Conservation (phyloP, 345 rosid genomes). For the Aurinia saxatilis region DNA sequence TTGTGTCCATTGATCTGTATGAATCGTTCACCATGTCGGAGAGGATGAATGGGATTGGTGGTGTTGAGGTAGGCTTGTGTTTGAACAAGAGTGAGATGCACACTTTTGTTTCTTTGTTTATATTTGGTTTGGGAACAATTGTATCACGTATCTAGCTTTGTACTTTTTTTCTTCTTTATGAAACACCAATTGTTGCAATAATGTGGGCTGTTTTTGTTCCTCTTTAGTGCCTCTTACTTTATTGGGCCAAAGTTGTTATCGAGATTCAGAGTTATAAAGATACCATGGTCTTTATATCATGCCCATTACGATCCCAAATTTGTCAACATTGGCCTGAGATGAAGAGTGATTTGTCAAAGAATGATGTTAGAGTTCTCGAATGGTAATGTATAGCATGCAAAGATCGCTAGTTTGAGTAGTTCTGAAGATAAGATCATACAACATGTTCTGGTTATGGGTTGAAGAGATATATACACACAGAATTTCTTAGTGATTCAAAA, state of each 20-base stretch:
- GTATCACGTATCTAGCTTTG: not conserved
- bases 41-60: conserved; percentile 14
- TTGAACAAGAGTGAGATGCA: conserved; percentile 11
- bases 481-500: too few relatives aligned
- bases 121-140: not conserved
- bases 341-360: too few relatives aligned
- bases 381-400: too few relatives aligned
- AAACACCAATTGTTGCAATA: too few relatives aligned
- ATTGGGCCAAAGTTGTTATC: not conserved
- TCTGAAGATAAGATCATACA: too few relatives aligned
- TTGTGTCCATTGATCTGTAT: conserved; percentile 12
- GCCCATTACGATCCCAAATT: not conserved
- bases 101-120: conserved; percentile 7
- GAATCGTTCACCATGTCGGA: conserved; percentile 10
- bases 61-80: conserved; percentile 19
- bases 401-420: too few relatives aligned
- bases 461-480: too few relatives aligned
- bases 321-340: not conserved
- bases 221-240: too few relatives aligned
- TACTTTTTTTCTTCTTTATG: too few relatives aligned
- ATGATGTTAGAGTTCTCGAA: too few relatives aligned
- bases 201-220: too few relatives aligned
- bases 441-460: too few relatives aligned
- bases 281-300: not conserved
- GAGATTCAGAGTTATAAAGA: not conserved